Evolutionary conservation across 1,139 yeast species (phyloP), one percentile per base, ranked within the genome.

Genomic region (Candida dubliniensis): DNA sequence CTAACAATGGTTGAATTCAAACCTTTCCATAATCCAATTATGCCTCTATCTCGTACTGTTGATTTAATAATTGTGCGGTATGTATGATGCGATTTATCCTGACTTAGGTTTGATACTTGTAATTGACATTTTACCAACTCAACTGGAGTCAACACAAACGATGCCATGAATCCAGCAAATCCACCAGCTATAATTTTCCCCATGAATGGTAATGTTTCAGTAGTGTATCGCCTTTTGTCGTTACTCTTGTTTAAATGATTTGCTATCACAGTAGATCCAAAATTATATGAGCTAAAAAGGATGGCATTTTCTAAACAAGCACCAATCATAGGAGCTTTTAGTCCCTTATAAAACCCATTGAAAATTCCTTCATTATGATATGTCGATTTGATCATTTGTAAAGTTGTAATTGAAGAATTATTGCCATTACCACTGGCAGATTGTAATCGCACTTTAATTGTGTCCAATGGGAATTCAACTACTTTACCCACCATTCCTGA

Each of bases 391-490:
- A 91, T 80, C 60, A 95, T 84, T 48, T 76, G 79, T 18, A 71
- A 38, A 0, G 95, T 83, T 0, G 85, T 79, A 18, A 49, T 36
- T 11, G 26, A 34, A 10, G 43, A 25, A 2, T 43, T 33, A 24
- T 38, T 5, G 23, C 23, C 23, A 18, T 5, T 18, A 5, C 23
- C 5, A 18, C 23, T 5, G 5, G 23, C 43, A 0, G 96, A 81
- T 63, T 91, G 98, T 30, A 91, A 71, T 45, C 97, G 71, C 2
- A 91, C 98, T 62, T 91, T 91, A 42, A 90, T 77, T 0, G 98
- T 91, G 59, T 91, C 98, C 54, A 91, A 88, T 1, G 98, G 98
- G 56, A 83, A 90, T 63, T 91, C 98, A 6, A 91, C 78, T 30
- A 87, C 59, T 59, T 91, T 91, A 3, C 96, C 97, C 8, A 81